Conservation (phyloP, 2,329 filamentous ascomycete species). For the Ascochyta fabae region DNA sequence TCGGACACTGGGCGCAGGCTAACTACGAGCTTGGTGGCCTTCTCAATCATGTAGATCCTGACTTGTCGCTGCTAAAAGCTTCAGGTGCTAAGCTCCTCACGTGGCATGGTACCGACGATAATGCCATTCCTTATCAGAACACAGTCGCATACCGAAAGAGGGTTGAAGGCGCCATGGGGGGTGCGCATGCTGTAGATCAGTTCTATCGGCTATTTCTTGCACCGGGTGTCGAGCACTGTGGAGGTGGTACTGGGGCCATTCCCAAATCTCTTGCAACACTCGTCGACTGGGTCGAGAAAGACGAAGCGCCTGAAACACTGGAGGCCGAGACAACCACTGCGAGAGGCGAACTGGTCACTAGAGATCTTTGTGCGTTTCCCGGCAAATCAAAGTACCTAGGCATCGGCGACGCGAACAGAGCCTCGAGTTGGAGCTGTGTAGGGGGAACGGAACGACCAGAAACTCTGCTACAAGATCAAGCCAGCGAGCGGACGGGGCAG, state of each 20-base stretch:
- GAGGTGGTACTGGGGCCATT: conserved; percentile 24
- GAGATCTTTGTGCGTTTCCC: conserved; percentile 31
- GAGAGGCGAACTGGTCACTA: conserved; percentile 26
- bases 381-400: conserved; percentile 26
- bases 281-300: conserved; percentile 40
- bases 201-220: conserved; percentile 44
- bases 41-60: conserved; percentile 29
- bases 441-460: conserved; percentile 27
- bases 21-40: conserved; percentile 31
- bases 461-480: conserved; percentile 4
- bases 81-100: conserved; percentile 38
- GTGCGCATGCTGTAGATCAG: conserved; percentile 29
- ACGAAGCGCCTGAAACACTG: conserved; percentile 31
- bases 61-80: conserved; percentile 31
- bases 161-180: conserved; percentile 36
- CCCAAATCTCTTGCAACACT: conserved; percentile 29
- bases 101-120: conserved; percentile 38
- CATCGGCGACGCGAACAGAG: conserved; percentile 22
- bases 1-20: conserved; percentile 27
- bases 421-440: conserved; percentile 33
- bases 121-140: conserved; percentile 34
- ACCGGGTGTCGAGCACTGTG: conserved; percentile 38
- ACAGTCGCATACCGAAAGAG: conserved; percentile 32
- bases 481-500: conserved; percentile 17
- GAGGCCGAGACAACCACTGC: conserved; percentile 25